Evolutionary conservation across 1,284 basidiomycete species (phyloP).

Genomic region (Termitomyces sp.): DNA sequence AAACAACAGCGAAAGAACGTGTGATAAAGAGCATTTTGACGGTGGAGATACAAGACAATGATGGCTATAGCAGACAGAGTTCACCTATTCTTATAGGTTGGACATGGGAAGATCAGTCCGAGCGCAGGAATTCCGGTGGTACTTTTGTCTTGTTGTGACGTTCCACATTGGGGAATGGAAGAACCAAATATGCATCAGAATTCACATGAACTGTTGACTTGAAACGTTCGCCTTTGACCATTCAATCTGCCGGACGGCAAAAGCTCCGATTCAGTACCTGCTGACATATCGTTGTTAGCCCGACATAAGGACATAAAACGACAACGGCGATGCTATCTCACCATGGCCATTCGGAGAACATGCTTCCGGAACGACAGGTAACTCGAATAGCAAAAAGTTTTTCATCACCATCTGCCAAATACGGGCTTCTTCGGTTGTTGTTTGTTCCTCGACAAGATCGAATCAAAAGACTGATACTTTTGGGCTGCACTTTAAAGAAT

Average conservation of each 20-base stretch:
- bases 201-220: background rate
- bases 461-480: background rate
- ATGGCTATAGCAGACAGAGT: background rate
- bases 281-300: slow-evolving; percentile 3
- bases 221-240: background rate
- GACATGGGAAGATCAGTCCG: slow-evolving; percentile 12
- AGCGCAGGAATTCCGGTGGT: slow-evolving; percentile 13
- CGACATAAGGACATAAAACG: background rate
- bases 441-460: slow-evolving; percentile 1
- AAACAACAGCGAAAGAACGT: slow-evolving; percentile 26
- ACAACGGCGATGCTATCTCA: slow-evolving; percentile 5
- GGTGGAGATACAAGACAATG: background rate
- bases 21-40: slow-evolving; percentile 25
- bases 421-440: slow-evolving; percentile 3
- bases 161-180: slow-evolving; percentile 26
- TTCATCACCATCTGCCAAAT: slow-evolving; percentile 2
- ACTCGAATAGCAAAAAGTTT: background rate
- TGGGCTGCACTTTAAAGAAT: background rate
- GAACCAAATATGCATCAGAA: background rate
- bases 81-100: slow-evolving; percentile 8
- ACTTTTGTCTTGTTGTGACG: slow-evolving; percentile 1
- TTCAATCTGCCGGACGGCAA: background rate
- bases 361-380: slow-evolving; percentile 3
- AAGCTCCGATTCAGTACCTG: slow-evolving; percentile 4
- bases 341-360: background rate